phyloP scores from a whole-genome alignment of 768 basidiomycete species.

The Sporobolomyces pararoseus region DNA sequence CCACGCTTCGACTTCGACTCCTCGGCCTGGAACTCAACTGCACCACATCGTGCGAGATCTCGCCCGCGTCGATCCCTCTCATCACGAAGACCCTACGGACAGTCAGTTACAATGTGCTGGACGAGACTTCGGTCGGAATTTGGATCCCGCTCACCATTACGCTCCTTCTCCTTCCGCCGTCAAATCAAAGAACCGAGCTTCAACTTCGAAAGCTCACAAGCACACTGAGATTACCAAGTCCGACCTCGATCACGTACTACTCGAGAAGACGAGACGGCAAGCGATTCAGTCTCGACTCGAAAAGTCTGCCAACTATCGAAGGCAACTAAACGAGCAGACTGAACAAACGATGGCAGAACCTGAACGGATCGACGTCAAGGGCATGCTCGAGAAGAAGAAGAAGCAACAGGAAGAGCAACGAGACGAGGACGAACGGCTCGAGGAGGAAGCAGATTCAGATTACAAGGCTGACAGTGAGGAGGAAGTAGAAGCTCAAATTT shows the following conservation, averaged over 20 bases:
- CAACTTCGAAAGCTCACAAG: background rate
- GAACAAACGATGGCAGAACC: background rate
- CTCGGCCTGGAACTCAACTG: background rate
- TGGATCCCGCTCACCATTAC: constrained; percentile 8
- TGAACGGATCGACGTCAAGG: constrained; percentile 15
- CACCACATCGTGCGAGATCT: background rate
- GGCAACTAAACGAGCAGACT: background rate
- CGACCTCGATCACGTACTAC: background rate
- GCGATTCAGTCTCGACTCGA: background rate
- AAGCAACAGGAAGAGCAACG: constrained; percentile 4
- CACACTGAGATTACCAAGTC: background rate
- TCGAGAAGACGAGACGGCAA: background rate
- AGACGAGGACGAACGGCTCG: constrained; percentile 15
- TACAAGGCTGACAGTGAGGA: constrained; percentile 12
- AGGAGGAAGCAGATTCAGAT: constrained; percentile 22
- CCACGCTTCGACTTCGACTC: background rate
- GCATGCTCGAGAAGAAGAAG: constrained; percentile 22
- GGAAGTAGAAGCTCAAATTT: background rate
- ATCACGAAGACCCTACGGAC: constrained; percentile 24
- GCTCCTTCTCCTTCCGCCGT: background rate
- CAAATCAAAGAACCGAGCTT: background rate
- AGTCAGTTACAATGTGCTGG: constrained; percentile 27
- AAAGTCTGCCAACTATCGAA: constrained; percentile 11
- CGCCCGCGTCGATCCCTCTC: constrained; percentile 9
- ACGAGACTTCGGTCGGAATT: constrained; percentile 18